Percentiles rank a stretch among this genome's conserved stretches.
Evolutionary conservation across 805 yeast species (phyloP).

Genomic region (Teunomyces gatunensis): DNA sequence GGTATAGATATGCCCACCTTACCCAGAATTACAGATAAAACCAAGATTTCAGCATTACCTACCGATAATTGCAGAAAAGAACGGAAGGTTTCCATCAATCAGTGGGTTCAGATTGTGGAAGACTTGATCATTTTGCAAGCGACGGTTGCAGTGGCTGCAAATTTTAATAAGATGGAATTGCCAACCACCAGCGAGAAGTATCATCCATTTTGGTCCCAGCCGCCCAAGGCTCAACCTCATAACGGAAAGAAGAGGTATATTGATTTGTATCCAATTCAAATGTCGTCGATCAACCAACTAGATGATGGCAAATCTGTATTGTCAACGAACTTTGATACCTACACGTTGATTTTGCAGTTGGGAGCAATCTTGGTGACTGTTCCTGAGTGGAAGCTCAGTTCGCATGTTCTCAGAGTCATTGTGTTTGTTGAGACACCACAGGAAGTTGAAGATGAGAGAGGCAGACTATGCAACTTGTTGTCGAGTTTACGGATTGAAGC

Average conservation of each 20-base stretch:
- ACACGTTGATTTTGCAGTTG: constrained; percentile 85
- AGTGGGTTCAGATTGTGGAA: constrained; percentile 92
- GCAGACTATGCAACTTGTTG: constrained; percentile 60
- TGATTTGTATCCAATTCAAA: constrained; percentile 94
- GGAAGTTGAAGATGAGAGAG: constrained; percentile 70
- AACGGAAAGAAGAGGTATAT: constrained; percentile 50
- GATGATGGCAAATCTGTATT: constrained; percentile 64
- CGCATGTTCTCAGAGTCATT: constrained; percentile 70
- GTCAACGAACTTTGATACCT: constrained; percentile 93
- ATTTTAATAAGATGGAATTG: constrained; percentile 65
- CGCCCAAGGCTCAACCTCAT: constrained; percentile 14
- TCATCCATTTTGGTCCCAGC: constrained; percentile 8
- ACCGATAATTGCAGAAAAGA: constrained; percentile 79
- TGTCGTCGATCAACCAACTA: constrained; percentile 78
- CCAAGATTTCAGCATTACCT: constrained; percentile 45
- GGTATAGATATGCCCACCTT: constrained; percentile 31
- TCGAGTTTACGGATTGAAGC: constrained; percentile 84
- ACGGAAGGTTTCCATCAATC: constrained; percentile 61
- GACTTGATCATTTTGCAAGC: constrained; percentile 86
- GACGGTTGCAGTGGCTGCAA: constrained; percentile 91
- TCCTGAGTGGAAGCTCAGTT: constrained; percentile 80
- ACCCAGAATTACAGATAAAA: constrained; percentile 10
- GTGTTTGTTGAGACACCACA: constrained; percentile 79
- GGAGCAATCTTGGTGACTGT: constrained; percentile 94
- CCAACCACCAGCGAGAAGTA: constrained; percentile 46